Percentiles rank a stretch among this genome's conserved stretches.
Conservation (phyloP, 148 eudicot genomes). For the Chenopodium quinoa region DNA sequence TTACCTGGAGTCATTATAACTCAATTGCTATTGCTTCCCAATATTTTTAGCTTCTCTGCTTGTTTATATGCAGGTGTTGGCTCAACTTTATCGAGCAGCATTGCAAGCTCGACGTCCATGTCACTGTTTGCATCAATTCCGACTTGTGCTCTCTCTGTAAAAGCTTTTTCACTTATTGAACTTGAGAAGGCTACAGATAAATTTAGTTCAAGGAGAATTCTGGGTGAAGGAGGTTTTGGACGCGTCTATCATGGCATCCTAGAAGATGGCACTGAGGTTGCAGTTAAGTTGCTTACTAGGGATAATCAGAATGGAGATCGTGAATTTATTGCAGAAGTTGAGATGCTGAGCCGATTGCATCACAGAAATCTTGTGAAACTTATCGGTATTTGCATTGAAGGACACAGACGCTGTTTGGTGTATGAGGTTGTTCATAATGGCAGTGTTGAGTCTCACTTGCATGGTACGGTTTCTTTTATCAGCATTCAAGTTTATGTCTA, state of each 20-base stretch:
- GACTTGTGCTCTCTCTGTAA: conserved; percentile 72
- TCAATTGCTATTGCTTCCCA: background rate
- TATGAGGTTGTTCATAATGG: conserved; percentile 93
- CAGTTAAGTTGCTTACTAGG: conserved; percentile 89
- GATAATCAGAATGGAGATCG: conserved; percentile 81
- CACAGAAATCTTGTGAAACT: conserved; percentile 96
- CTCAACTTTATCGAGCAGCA: conserved; percentile 66
- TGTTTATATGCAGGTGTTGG: conserved; percentile 53
- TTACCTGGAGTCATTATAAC: background rate
- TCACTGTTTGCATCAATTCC: conserved; percentile 77
- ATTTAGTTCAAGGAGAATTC: conserved; percentile 67
- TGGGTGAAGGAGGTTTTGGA: conserved; percentile 99
- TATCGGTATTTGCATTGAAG: conserved; percentile 93
- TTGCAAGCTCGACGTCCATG: conserved; percentile 67
- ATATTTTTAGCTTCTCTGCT: background rate
- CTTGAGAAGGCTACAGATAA: conserved; percentile 87
- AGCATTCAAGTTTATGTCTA: background rate
- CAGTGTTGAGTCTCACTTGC: conserved; percentile 98
- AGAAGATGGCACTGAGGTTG: conserved; percentile 77
- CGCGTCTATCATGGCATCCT: conserved; percentile 86
- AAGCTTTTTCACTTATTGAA: conserved; percentile 66
- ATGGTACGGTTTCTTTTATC: conserved; percentile 47
- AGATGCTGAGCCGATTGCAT: conserved; percentile 96
- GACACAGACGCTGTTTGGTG: conserved; percentile 76
- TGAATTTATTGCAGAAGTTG: conserved; percentile 93